A percentile compares a stretch with the other conserved stretches of the same genome.
phyloP scores from a whole-genome alignment of 140 eudicot genomes.

The Anethum foeniculum region DNA sequence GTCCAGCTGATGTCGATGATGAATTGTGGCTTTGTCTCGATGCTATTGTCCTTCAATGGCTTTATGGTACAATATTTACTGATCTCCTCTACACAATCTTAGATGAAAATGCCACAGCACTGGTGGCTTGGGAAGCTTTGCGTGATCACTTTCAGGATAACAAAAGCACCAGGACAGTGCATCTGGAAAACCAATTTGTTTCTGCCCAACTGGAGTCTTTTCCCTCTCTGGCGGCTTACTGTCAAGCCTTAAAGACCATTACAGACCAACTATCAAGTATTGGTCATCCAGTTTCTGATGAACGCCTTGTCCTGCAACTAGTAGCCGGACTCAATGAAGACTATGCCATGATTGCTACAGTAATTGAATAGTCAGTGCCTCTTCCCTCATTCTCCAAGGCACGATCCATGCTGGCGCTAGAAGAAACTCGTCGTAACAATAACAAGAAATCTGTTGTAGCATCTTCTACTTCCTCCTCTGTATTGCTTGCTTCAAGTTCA shows the following conservation, averaged over 20 bases:
- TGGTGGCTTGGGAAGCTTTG: neutral
- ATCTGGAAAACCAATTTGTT: neutral
- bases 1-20: neutral
- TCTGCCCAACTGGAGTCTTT: neutral
- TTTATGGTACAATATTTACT: neutral
- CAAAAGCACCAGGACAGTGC: neutral
- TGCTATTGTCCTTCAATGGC: slow-evolving; percentile 2
- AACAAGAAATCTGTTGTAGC: neutral
- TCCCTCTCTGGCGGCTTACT: neutral
- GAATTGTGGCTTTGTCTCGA: neutral
- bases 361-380: neutral
- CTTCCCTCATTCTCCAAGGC: neutral
- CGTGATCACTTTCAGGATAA: slow-evolving; percentile 1
- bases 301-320: neutral
- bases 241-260: neutral
- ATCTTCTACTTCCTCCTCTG: no score
- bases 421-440: neutral
- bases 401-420: neutral
- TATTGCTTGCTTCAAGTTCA: no score
- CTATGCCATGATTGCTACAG: neutral
- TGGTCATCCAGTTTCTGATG: neutral
- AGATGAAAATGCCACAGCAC: neutral
- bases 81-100: neutral
- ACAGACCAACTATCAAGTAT: neutral
- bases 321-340: neutral